Conservation (phyloP, 495 filamentous ascomycete species). For the Podospora sp. region DNA sequence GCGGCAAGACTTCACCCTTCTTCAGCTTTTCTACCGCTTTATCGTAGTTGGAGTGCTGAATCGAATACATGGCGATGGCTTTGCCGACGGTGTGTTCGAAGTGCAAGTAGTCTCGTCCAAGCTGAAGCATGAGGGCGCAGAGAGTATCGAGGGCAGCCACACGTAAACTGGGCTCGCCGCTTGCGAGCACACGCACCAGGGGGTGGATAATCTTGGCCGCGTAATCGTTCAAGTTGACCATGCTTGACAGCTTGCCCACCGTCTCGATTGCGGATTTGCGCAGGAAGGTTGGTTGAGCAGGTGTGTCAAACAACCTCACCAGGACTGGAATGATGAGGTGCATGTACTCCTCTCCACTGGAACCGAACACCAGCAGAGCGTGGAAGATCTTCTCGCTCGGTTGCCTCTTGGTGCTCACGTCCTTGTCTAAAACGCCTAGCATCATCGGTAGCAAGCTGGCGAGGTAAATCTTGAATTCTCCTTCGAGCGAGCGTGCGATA, state of each 20-base stretch:
- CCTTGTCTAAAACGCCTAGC: conserved; percentile 89
- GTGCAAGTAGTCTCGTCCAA: conserved; percentile 91
- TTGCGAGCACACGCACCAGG: conserved; percentile 74
- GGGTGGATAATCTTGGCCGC: conserved; percentile 94
- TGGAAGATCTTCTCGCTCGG: conserved; percentile 91
- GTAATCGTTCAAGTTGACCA: conserved; percentile 97
- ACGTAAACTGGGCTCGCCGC: conserved; percentile 69
- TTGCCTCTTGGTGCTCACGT: conserved; percentile 67
- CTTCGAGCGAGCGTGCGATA: conserved; percentile 88
- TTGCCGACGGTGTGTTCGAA: conserved; percentile 93
- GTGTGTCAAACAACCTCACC: conserved; percentile 85
- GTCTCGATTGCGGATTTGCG: conserved; percentile 93
- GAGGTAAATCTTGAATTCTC: conserved; percentile 95
- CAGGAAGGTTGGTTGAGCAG: conserved; percentile 71
- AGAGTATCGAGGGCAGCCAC: conserved; percentile 92
- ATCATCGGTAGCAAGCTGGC: conserved; percentile 86
- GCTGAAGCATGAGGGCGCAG: conserved; percentile 91
- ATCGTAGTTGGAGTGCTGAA: conserved; percentile 85
- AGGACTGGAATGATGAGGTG: conserved; percentile 97
- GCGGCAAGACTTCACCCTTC: conserved; percentile 89
- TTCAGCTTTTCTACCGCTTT: conserved; percentile 87
- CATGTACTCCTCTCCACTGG: conserved; percentile 97
- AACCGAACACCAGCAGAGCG: conserved; percentile 93
- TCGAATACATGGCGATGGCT: conserved; percentile 64
- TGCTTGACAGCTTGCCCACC: conserved; percentile 87